phyloP scores from a whole-genome alignment of 2,329 filamentous ascomycete species.

The Paecilomyces formosus region DNA sequence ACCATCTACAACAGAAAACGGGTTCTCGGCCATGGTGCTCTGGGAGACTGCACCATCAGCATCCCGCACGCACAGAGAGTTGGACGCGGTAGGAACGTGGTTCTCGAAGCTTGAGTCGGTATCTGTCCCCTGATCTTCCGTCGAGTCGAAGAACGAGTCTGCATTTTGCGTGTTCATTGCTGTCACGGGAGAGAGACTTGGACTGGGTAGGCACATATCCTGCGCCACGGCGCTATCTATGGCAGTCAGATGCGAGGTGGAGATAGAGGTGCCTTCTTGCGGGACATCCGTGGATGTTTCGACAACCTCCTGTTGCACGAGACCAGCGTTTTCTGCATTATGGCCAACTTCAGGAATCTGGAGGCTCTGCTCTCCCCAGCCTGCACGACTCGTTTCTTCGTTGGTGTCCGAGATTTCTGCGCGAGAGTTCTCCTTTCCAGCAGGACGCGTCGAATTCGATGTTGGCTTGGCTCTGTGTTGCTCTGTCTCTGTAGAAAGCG shows the following conservation, averaged over 20 bases:
- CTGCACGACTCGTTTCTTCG: slow-evolving; percentile 10
- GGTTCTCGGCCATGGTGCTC: slow-evolving; percentile 5
- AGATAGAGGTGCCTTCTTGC: slow-evolving; percentile 13
- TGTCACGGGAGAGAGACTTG: slow-evolving; percentile 82
- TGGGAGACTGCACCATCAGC: slow-evolving; percentile 1
- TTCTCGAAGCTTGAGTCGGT: slow-evolving; percentile 38
- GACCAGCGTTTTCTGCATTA: slow-evolving; percentile 4
- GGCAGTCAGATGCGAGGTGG: slow-evolving; percentile 32
- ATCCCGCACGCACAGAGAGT: slow-evolving; percentile 12
- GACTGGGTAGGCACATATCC: slow-evolving; percentile 89
- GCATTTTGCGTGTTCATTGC: slow-evolving; percentile 55
- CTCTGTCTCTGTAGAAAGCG: slow-evolving; percentile 24
- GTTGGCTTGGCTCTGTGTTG: slow-evolving; percentile 11
- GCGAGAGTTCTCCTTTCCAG: slow-evolving; percentile 11
- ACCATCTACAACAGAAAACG: slow-evolving; percentile 12
- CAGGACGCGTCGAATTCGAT: slow-evolving; percentile 6
- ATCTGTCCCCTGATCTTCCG: slow-evolving; percentile 32
- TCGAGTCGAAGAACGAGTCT: slow-evolving; percentile 36
- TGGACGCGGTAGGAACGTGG: slow-evolving; percentile 18
- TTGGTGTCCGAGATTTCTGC: slow-evolving; percentile 6
- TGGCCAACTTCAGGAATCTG: slow-evolving; percentile 7
- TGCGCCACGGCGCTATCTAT: slow-evolving; percentile 68
- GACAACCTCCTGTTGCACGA: slow-evolving; percentile 17
- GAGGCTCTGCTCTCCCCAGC: slow-evolving; percentile 5
- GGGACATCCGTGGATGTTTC: slow-evolving; percentile 12